These are phyloP conservation scores for Aspergillus uvarum DNA, from an alignment of 2,329 filamentous ascomycete species.

Conservation along the genomic window DNA sequence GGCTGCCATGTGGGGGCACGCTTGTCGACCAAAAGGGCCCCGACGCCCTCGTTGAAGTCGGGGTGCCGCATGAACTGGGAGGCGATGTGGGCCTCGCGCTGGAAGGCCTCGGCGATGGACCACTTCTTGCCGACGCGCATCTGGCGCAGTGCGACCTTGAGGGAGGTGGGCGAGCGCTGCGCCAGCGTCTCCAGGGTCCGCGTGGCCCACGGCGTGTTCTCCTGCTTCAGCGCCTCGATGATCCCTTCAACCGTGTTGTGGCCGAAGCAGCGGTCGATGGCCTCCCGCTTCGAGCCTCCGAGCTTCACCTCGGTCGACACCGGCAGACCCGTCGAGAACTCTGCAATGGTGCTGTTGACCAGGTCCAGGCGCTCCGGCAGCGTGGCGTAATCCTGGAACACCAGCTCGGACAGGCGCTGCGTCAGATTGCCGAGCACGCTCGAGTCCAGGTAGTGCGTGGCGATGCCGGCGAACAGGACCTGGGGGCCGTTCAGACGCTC, in stretches of 20 bases:
- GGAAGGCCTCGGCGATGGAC: constrained; percentile 82
- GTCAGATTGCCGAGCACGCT: constrained; percentile 79
- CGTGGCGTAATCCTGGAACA: constrained; percentile 75
- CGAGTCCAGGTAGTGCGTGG: constrained; percentile 95
- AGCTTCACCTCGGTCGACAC: background rate
- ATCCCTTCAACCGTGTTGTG: constrained; percentile 69
- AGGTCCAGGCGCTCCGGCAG: constrained; percentile 64
- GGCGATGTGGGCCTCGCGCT: constrained; percentile 81
- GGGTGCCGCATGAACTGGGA: constrained; percentile 83
- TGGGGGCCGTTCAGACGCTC: constrained; percentile 79
- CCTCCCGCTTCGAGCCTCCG: constrained; percentile 57
- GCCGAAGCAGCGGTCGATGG: constrained; percentile 82
- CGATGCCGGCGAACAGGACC: constrained; percentile 85
- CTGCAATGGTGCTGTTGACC: constrained; percentile 86
- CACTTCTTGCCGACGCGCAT: constrained; percentile 74
- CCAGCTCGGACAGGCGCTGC: constrained; percentile 80
- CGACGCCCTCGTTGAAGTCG: constrained; percentile 92
- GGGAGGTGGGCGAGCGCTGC: constrained; percentile 77
- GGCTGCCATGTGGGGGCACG: constrained; percentile 74
- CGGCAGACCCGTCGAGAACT: constrained; percentile 84
- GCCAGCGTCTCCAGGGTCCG: constrained; percentile 74
- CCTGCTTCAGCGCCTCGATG: constrained; percentile 61
- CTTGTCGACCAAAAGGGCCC: constrained; percentile 73
- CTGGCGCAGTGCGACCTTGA: constrained; percentile 80
- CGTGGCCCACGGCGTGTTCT: constrained; percentile 70